A percentile compares a stretch with the other conserved stretches of the same genome.
Evolutionary conservation across 176 grass and related monocot species (phyloP).

Genomic region (Musa troglodytarum): DNA sequence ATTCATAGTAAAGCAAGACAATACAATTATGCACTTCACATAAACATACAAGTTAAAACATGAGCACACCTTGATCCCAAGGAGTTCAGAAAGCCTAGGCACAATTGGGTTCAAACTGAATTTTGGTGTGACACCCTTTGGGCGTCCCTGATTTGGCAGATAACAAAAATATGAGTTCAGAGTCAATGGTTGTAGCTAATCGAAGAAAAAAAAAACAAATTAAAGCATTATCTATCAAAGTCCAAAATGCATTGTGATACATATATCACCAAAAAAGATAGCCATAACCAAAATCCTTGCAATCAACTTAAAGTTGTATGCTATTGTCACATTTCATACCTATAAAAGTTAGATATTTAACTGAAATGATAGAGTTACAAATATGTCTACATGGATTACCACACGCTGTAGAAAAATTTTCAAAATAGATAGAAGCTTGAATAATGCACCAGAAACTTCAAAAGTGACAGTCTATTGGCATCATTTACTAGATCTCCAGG

Average conservation of each 20-base stretch:
- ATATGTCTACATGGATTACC: too few species aligned
- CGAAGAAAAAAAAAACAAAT: neutral
- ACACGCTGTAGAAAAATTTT: too few species aligned
- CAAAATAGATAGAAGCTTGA: too few species aligned
- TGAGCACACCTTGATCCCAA: conserved; percentile 27
- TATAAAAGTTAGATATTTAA: too few species aligned
- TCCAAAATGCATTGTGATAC: too few species aligned
- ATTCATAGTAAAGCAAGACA: neutral
- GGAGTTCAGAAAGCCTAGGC: conserved; percentile 43
- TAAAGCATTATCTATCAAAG: neutral
- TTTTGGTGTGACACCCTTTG: conserved; percentile 35
- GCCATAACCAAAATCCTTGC: neutral
- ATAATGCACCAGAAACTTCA: too few species aligned
- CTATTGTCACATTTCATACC: too few species aligned
- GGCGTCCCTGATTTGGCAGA: conserved; percentile 27
- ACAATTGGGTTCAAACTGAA: conserved; percentile 41
- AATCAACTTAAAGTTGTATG: too few species aligned
- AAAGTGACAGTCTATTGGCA: too few species aligned
- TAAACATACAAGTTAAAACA: neutral
- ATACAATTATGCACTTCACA: neutral
- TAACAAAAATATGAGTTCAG: conserved; percentile 1
- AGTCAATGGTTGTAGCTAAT: neutral
- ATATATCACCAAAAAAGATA: neutral
- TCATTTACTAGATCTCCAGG: too few species aligned
- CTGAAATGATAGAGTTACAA: too few species aligned